Percentiles rank a stretch among this genome's conserved stretches.
phyloP scores from a whole-genome alignment of 2,329 filamentous ascomycete genomes.

The Sarocladiaceae sp. region DNA sequence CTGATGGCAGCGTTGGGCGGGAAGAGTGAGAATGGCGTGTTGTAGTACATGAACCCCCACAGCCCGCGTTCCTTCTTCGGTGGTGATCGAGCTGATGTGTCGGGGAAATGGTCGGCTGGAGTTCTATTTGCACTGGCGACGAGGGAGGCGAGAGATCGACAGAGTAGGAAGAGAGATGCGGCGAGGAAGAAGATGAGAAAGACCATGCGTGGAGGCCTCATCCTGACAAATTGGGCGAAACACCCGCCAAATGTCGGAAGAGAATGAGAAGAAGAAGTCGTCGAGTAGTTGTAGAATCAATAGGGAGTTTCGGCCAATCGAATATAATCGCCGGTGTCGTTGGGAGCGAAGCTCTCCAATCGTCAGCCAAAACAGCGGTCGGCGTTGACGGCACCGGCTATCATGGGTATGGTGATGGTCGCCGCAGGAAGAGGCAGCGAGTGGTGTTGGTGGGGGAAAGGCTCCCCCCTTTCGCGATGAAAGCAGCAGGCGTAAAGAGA shows the following conservation, averaged over 20 bases:
- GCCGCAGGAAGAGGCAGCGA: background rate
- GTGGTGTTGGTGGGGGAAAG: slow-evolving; percentile 5
- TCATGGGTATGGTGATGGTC: slow-evolving; percentile 8
- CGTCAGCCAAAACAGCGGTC: background rate
- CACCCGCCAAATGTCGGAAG: background rate
- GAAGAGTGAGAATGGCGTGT: slow-evolving; percentile 80
- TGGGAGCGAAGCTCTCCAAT: background rate
- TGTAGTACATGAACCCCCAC: slow-evolving; percentile 61
- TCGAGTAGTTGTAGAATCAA: background rate
- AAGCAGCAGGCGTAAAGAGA: slow-evolving; percentile 1
- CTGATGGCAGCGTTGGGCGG: slow-evolving; percentile 94
- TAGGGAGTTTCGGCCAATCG: background rate
- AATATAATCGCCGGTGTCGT: background rate
- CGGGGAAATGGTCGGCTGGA: slow-evolving; percentile 14
- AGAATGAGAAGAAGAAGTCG: background rate
- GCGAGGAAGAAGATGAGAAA: slow-evolving; percentile 51
- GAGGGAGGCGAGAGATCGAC: slow-evolving; percentile 44
- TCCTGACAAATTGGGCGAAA: slow-evolving; percentile 26
- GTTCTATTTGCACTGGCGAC: slow-evolving; percentile 16
- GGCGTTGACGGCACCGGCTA: background rate
- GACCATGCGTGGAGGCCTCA: slow-evolving; percentile 51
- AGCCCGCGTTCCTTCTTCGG: slow-evolving; percentile 18
- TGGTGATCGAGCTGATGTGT: background rate
- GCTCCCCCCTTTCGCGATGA: slow-evolving; percentile 8
- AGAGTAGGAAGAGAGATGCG: slow-evolving; percentile 51